Percentiles rank a stretch among this genome's conserved stretches.
These are phyloP conservation scores for Epipyxis sp. DNA, from an alignment of 108 stramenopile species.

Conservation along the genomic window DNA sequence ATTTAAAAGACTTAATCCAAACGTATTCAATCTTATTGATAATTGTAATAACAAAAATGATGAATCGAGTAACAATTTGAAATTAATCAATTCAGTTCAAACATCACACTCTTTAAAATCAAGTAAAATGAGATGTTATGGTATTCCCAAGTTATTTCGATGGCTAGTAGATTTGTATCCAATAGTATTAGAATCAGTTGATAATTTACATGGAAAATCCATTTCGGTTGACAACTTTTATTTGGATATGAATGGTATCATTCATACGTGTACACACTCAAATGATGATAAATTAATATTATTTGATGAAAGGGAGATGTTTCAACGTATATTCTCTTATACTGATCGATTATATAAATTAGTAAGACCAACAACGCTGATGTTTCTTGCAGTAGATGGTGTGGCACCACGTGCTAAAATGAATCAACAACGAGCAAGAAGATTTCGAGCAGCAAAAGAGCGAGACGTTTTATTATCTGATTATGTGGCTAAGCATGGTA, in stretches of 20 bases:
- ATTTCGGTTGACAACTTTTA: slow-evolving; percentile 76
- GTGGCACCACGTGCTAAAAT: slow-evolving; percentile 98
- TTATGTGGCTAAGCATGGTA: slow-evolving; percentile 51
- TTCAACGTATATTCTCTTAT: slow-evolving; percentile 91
- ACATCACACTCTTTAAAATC: too few species aligned
- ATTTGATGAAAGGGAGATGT: slow-evolving; percentile 90
- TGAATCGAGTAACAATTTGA: too few species aligned
- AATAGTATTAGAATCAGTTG: slow-evolving; percentile 41
- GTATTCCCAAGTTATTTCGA: slow-evolving; percentile 56
- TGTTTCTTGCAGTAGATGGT: slow-evolving; percentile 97
- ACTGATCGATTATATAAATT: slow-evolving; percentile 90
- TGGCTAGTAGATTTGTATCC: slow-evolving; percentile 59
- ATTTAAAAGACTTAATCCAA: too few species aligned
- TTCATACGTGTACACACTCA: slow-evolving; percentile 90
- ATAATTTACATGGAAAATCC: slow-evolving; percentile 35
- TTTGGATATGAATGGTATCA: slow-evolving; percentile 96
- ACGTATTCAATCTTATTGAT: too few species aligned
- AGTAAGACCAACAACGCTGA: slow-evolving; percentile 70
- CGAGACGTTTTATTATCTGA: slow-evolving; percentile 76
- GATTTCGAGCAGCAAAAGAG: slow-evolving; percentile 90
- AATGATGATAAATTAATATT: slow-evolving; percentile 74
- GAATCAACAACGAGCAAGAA: slow-evolving; percentile 97
- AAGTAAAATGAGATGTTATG: too few species aligned
- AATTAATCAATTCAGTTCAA: too few species aligned
- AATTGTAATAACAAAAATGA: too few species aligned